phyloP scores from a whole-genome alignment of 352 stramenopile species.

The Pythium brassicae region DNA sequence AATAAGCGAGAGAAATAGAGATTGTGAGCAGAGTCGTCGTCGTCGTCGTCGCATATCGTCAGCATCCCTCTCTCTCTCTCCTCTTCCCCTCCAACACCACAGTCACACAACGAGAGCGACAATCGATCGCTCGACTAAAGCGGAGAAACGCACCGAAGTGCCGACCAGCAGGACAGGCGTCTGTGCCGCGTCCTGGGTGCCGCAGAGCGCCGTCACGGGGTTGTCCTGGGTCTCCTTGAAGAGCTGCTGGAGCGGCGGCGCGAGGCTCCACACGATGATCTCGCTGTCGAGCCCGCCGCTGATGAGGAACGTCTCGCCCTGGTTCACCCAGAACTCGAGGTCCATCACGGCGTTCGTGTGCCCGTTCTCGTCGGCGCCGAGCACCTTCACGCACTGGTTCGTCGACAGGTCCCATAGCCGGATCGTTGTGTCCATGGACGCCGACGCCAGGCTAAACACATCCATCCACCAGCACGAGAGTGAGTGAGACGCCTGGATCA shows the following conservation, averaged over 20 bases:
- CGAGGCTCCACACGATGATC: constrained; percentile 81
- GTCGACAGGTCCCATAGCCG: constrained; percentile 81
- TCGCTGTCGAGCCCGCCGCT: constrained; percentile 75
- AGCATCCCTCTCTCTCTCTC: too few relatives aligned
- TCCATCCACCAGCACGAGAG: too few relatives aligned
- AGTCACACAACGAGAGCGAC: neutral
- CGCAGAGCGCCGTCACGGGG: constrained; percentile 71
- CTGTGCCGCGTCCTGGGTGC: constrained; percentile 58
- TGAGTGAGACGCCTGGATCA: too few relatives aligned
- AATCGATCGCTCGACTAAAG: too few relatives aligned
- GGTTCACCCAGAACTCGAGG: constrained; percentile 84
- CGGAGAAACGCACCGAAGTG: constrained; percentile 39
- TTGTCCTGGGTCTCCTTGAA: constrained; percentile 82
- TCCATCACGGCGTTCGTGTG: constrained; percentile 85
- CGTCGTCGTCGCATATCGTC: too few relatives aligned
- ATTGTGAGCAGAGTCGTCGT: too few relatives aligned
- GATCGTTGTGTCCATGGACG: constrained; percentile 78
- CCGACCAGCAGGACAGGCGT: constrained; percentile 73
- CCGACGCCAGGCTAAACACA: constrained; percentile 62
- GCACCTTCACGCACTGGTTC: constrained; percentile 78
- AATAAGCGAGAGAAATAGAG: neutral
- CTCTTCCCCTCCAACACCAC: too few relatives aligned
- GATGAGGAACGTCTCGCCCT: constrained; percentile 83
- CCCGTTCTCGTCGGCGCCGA: constrained; percentile 57
- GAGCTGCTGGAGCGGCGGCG: constrained; percentile 69